phyloP scores from a whole-genome alignment of 805 yeast genomes.

The Yarrowia bubula region DNA sequence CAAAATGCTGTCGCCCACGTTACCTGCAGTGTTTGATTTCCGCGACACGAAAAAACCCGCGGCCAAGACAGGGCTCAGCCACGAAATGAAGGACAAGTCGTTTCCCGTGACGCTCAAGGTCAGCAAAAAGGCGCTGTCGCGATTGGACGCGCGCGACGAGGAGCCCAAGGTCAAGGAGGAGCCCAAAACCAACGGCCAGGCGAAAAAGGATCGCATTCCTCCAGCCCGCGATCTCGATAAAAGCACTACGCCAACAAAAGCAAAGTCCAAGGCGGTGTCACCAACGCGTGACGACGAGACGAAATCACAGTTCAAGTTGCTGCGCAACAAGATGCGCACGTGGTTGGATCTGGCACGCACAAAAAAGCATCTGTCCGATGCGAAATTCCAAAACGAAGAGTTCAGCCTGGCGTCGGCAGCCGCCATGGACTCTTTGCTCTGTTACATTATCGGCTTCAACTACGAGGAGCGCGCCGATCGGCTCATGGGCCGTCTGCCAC shows the following conservation, averaged over 20 bases:
- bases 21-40: conserved; percentile 39
- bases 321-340: conserved; percentile 15
- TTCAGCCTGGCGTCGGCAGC: conserved; percentile 39
- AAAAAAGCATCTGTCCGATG: conserved; percentile 45
- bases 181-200: background rate
- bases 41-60: background rate
- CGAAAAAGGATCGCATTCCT: background rate
- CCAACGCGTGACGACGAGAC: conserved; percentile 3
- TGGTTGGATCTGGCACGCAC: conserved; percentile 44
- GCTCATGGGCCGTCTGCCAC: conserved; percentile 34
- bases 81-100: conserved; percentile 7
- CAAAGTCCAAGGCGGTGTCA: background rate
- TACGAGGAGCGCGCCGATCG: conserved; percentile 42
- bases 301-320: background rate
- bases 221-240: background rate
- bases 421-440: conserved; percentile 43
- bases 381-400: conserved; percentile 35
- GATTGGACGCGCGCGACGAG: background rate
- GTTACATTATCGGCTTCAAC: conserved; percentile 43
- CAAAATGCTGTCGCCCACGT: conserved; percentile 43
- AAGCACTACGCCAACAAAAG: background rate
- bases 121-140: background rate
- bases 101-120: conserved; percentile 21
- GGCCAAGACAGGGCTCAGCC: conserved; percentile 1
- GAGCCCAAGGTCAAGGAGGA: background rate